phyloP scores from a whole-genome alignment of 768 basidiomycete genomes.

The Crucibulum laeve region DNA sequence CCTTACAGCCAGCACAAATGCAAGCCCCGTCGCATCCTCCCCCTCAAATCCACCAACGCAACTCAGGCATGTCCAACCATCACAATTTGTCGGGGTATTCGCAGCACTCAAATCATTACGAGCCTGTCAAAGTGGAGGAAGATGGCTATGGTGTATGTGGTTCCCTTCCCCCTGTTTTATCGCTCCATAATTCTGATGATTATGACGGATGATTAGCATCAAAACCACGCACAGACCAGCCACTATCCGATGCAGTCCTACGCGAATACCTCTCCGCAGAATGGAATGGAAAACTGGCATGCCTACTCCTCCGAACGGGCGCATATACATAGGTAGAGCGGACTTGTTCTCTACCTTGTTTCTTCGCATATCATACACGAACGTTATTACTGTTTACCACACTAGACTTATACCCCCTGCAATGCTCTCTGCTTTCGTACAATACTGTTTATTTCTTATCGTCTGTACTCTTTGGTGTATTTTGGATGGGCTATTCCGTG shows the following conservation, averaged over 20 bases:
- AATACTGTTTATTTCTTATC: no score
- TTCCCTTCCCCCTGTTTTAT: not conserved
- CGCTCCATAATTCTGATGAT: not conserved
- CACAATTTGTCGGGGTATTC: constrained; percentile 36
- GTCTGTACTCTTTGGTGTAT: no score
- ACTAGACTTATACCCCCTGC: not conserved
- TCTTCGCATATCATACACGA: not conserved
- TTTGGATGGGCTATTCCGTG: no score
- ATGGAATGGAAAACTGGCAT: constrained; percentile 58
- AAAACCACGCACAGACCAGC: constrained; percentile 25
- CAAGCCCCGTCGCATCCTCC: constrained; percentile 52
- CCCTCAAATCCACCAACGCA: constrained; percentile 39
- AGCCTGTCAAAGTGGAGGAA: constrained; percentile 64
- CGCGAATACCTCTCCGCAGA: constrained; percentile 36
- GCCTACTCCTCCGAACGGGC: constrained; percentile 62
- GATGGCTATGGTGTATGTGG: constrained; percentile 50
- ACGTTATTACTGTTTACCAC: no score
- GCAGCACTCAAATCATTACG: constrained; percentile 41
- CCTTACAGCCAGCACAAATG: constrained; percentile 65
- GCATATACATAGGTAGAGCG: constrained; percentile 51
- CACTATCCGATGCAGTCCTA: constrained; percentile 47
- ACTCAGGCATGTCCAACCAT: constrained; percentile 33
- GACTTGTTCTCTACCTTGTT: constrained; percentile 1
- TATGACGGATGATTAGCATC: constrained; percentile 28
- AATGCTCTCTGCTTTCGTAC: no score